Conservation (phyloP, 805 yeast genomes). For the Starmerella bombi region DNA sequence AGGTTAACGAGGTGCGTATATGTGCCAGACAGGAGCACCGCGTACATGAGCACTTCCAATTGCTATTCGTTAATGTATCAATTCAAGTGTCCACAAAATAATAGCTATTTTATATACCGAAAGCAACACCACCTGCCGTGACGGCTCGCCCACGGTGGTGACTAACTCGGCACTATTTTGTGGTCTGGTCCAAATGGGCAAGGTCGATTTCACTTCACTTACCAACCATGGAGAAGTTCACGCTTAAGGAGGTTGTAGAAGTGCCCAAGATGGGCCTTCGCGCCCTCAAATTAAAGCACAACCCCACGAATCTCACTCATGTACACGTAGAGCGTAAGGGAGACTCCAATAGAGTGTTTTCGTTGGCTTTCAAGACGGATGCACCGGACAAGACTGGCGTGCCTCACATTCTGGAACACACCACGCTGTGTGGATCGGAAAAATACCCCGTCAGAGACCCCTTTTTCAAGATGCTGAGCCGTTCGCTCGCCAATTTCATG, state of each 20-base stretch:
- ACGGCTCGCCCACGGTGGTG: too few relatives aligned
- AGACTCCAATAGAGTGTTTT: conserved; percentile 77
- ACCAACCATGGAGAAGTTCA: conserved; percentile 42
- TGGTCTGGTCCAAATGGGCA: too few relatives aligned
- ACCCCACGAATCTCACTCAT: conserved; percentile 61
- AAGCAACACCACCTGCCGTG: too few relatives aligned
- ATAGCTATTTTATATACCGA: too few relatives aligned
- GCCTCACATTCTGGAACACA: conserved; percentile 92
- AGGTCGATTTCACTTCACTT: too few relatives aligned
- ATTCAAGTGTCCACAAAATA: too few relatives aligned
- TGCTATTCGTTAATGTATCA: too few relatives aligned
- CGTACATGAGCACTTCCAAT: too few relatives aligned
- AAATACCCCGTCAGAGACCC: conserved; percentile 94
- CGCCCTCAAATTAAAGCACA: conserved; percentile 62
- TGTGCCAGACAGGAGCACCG: too few relatives aligned
- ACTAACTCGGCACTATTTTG: too few relatives aligned
- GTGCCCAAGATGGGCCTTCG: conserved; percentile 72
- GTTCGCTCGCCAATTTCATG: conserved; percentile 93
- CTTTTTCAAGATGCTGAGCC: conserved; percentile 88
- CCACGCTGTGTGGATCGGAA: conserved; percentile 85
- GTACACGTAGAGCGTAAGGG: conserved; percentile 64
- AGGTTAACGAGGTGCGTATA: too few relatives aligned
- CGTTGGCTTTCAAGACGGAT: conserved; percentile 80
- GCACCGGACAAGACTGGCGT: conserved; percentile 94
- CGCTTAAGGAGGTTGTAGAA: conserved; percentile 46